These are phyloP conservation scores for Pseudofabraea citricarpa DNA, from an alignment of 2,329 filamentous ascomycete genomes.

Conservation along the genomic window DNA sequence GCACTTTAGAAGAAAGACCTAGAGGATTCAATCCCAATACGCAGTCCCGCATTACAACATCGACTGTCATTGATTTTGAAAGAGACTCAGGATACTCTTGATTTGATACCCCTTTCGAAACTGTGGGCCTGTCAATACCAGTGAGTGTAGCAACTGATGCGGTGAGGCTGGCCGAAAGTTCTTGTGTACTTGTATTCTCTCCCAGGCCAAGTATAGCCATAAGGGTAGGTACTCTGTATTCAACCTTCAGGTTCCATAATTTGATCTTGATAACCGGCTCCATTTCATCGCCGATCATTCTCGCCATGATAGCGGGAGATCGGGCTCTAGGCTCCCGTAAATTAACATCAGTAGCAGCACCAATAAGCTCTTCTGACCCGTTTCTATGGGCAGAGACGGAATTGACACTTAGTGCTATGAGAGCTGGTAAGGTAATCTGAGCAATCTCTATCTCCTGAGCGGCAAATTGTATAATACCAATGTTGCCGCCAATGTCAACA, in stretches of 20 bases:
- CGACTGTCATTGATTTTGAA: constrained; percentile 59
- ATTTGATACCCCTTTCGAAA: constrained; percentile 6
- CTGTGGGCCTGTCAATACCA: constrained; percentile 51
- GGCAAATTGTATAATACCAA: constrained; percentile 61
- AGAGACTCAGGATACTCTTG: constrained; percentile 9
- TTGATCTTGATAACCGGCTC: constrained; percentile 88
- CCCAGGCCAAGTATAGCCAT: constrained; percentile 72
- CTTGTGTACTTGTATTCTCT: constrained; percentile 63
- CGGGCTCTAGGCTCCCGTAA: constrained; percentile 20
- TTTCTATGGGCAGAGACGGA: constrained; percentile 60
- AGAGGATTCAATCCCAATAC: constrained; percentile 81
- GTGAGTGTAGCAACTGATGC: constrained; percentile 75
- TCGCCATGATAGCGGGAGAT: constrained; percentile 73
- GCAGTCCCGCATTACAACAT: constrained; percentile 76
- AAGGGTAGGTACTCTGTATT: constrained; percentile 82
- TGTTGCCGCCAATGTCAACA: constrained; percentile 59
- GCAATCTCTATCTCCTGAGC: constrained; percentile 63
- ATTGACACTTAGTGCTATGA: constrained; percentile 73
- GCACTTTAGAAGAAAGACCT: constrained; percentile 66
- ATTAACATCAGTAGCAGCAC: constrained; percentile 35
- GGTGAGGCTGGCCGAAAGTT: constrained; percentile 70
- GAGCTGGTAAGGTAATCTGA: constrained; percentile 78
- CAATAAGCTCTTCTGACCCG: constrained; percentile 65
- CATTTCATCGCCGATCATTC: constrained; percentile 90
- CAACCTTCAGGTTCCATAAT: constrained; percentile 75